Base-by-base conservation (phyloP, 164 flowering plant species). In the Stephania japonica region DNA sequence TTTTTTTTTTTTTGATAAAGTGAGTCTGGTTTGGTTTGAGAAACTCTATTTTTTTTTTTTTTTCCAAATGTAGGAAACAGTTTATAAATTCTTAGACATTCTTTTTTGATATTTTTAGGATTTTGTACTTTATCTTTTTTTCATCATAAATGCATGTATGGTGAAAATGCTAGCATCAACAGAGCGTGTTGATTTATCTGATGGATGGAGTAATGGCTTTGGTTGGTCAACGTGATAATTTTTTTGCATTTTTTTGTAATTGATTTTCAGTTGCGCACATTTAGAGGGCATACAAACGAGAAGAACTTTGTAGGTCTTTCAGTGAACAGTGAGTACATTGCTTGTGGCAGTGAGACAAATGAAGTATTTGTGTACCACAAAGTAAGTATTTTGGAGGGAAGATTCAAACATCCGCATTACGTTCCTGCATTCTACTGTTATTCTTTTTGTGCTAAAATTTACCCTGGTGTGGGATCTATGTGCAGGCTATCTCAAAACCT, bases 281-380 rank as follows among this genome's bases (percentile, higher is more conserved):
- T 86, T 75, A 93, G 82, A 84, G 99, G 99, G 24, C 99, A 95
- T 81, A 84, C 86, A 23, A 95, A 95, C 75, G 98, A 96, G 88
- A 96, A 96, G 85, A 93, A 96, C 78, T 91, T 93, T 74, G 97
- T 95, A 38, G 99, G 98, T 73, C 87, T 95, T 38, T 72, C 97
- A 0, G 99, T 90, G 32, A 96, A 91, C 74, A 84, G 85, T 21
- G 97, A 93, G 75, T 93, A 93, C 81, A 80, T 96, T 71, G 92
- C 98, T 59, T 96, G 98, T 76, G 99, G 99, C 72, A 96, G 99
- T 63, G 99, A 96, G 81, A 87, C 97, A 78, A 96, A 96, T 73
- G 99, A 96, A 82, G 95, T 91, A 7, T 92, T 81, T 75, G 97
- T 89, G 43, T 96, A 96, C 82, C 99, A 96, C 72, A 96, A 96